A percentile compares a stretch with the other conserved stretches of the same genome.
phyloP scores from a whole-genome alignment of 208 protist genomes.

The Vickermania spadyakhi region DNA sequence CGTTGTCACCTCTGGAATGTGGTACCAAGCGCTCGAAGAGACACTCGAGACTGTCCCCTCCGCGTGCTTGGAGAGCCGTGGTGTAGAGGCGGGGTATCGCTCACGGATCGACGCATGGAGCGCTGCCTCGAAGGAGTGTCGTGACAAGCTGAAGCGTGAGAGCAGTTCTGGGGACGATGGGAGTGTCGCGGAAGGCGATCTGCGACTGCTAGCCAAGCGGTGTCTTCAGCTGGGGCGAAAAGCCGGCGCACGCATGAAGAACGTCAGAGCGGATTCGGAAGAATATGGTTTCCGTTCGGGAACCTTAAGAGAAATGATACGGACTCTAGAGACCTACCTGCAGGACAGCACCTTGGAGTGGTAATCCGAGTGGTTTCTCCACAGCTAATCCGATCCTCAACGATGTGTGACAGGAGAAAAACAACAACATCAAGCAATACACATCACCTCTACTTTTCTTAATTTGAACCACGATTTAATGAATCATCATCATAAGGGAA shows the following conservation, averaged over 20 bases:
- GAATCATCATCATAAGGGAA: too few species aligned
- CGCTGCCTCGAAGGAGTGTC: not conserved
- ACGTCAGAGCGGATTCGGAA: not conserved
- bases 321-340: conserved; percentile 3
- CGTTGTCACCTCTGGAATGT: not conserved
- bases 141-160: not conserved
- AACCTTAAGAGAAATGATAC: conserved; percentile 9
- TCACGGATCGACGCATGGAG: too few species aligned
- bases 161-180: conserved; percentile 26
- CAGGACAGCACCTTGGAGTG: conserved; percentile 10
- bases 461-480: too few species aligned
- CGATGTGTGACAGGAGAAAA: too few species aligned
- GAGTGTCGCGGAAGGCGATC: conserved; percentile 28
- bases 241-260: not conserved
- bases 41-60: too few species aligned
- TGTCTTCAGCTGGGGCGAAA: conserved; percentile 20
- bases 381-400: too few species aligned
- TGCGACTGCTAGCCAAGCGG: conserved; percentile 31
- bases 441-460: not conserved
- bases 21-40: too few species aligned
- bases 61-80: too few species aligned
- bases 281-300: too few species aligned
- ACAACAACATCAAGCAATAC: not conserved
- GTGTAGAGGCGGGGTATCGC: too few species aligned
- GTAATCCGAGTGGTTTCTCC: too few species aligned